Conservation (phyloP, 768 basidiomycete species). For the Hydnum rufescens region DNA sequence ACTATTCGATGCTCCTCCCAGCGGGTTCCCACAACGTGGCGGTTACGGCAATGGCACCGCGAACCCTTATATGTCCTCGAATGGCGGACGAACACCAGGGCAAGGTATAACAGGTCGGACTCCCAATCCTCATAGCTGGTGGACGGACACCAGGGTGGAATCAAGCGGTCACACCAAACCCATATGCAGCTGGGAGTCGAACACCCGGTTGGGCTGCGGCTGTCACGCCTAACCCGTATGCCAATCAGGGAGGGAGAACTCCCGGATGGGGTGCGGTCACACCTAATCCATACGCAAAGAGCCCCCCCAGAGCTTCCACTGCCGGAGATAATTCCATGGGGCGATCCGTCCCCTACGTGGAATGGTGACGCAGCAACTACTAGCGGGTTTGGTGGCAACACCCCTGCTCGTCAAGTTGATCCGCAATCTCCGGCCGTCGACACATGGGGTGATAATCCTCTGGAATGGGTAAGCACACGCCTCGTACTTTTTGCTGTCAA, state of each 20-base stretch:
- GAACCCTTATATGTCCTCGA: constrained; percentile 18
- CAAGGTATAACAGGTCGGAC: constrained; percentile 15
- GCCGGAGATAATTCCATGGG: neutral
- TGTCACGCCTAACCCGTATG: constrained; percentile 38
- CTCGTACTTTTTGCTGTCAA: no score
- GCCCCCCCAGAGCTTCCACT: neutral
- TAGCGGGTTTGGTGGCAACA: neutral
- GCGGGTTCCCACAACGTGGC: neutral
- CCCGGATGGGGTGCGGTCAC: constrained; percentile 21
- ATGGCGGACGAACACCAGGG: constrained; percentile 13
- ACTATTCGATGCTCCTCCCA: neutral
- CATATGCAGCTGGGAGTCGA: constrained; percentile 36
- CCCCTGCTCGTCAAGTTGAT: neutral
- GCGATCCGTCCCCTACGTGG: neutral
- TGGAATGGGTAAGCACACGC: no score
- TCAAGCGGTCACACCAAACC: constrained; percentile 50
- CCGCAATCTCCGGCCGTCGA: neutral
- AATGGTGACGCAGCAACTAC: neutral
- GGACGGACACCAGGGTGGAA: constrained; percentile 51
- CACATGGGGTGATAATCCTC: neutral
- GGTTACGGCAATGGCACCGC: constrained; percentile 30
- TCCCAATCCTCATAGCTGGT: constrained; percentile 32
- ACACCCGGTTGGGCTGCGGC: constrained; percentile 36
- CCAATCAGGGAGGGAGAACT: constrained; percentile 16
- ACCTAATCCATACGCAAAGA: neutral